Base-by-base conservation (phyloP, 2,329 filamentous ascomycete genomes). In the Aspergillus arachidicola region DNA sequence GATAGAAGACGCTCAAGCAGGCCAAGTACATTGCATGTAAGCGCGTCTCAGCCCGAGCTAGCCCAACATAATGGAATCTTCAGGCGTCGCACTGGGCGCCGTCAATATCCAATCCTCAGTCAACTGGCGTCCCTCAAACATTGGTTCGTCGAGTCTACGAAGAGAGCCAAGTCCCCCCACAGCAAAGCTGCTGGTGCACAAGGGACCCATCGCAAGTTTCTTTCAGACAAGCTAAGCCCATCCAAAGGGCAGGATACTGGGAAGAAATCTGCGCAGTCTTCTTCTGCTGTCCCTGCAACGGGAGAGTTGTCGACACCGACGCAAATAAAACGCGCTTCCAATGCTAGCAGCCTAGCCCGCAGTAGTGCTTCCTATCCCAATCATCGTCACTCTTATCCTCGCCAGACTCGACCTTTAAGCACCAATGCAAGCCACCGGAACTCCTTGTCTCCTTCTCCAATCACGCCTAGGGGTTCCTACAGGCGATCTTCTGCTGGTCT, bases 401-500 rank as follows among this genome's bases (percentile, higher is more conserved):
- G 77, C 9, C 74, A 76, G 57, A 71, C 76, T 43, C 74, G 77
- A 43, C 70, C 72, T 36, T 57, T 78, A 36, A 79, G 74, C 57
- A 77, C 73, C n/a, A 69, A 73, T 58, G 71, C 72, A 21, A 72
- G 71, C 63, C 76, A 81, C 64, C 87, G 93, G 19, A 91, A 93
- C 64, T 97, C 93, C 0, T 80, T 96, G 11, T 96, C 93, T 0
- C 95, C 95, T 0, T 90, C 89, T 3, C 94, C 95, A 0, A 78
- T 97, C 46, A 98, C 95, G 0, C 94, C 95, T 4, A 90, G 93
- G 45, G 93, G 92, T 6, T 92, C 91, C 0, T 91, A 96, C 71
- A 89, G 95, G 12, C 90, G 93, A 41, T 88, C 92, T 2, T 96
- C 93, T 6, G 87, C 86, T 50, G 94, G 94, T 34, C 85, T 98